Evolutionary conservation across 257 asterid species (phyloP).

Genomic region (Ophiorrhiza pumila): DNA sequence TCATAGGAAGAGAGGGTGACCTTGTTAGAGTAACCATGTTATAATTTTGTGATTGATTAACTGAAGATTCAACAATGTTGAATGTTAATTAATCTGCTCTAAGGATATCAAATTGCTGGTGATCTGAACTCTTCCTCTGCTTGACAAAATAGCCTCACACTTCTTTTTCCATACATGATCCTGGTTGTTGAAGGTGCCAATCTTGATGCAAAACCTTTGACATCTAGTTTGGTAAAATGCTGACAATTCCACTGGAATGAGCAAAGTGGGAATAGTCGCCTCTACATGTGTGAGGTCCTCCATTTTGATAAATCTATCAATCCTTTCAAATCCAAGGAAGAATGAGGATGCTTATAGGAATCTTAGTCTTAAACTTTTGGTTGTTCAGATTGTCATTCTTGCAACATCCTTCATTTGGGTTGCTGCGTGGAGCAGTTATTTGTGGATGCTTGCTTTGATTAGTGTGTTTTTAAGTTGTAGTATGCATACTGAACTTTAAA

Average conservation of each 20-base stretch:
- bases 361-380: background rate
- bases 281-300: background rate
- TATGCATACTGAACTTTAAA: background rate
- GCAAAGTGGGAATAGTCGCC: background rate
- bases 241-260: background rate
- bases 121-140: background rate
- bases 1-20: too few relatives aligned
- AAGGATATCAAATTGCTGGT: background rate
- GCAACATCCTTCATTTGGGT: background rate
- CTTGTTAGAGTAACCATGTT: too few relatives aligned
- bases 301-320: background rate
- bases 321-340: background rate
- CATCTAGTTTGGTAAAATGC: background rate
- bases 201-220: background rate
- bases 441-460: background rate
- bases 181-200: background rate
- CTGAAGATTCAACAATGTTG: too few relatives aligned
- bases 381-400: background rate
- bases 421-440: background rate
- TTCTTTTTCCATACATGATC: background rate
- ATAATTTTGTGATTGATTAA: too few relatives aligned
- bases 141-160: background rate
- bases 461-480: background rate
- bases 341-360: background rate
- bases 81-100: background rate